Evolutionary conservation across 768 basidiomycete genomes (phyloP).

Genomic region (Floccularia luteovirens): DNA sequence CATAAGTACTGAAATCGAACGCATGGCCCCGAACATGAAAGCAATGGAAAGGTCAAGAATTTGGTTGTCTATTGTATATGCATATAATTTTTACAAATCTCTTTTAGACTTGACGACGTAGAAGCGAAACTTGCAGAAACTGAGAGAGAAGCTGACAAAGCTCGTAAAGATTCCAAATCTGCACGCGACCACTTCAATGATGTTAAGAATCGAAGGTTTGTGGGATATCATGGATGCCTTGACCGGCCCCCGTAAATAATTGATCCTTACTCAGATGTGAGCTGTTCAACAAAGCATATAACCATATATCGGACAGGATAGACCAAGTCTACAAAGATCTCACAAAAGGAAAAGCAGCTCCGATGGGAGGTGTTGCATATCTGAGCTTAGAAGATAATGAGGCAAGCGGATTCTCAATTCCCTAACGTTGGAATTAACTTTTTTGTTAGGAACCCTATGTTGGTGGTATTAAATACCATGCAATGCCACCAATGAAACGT

Average conservation of each 20-base stretch:
- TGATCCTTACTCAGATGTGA: slow-evolving; percentile 43
- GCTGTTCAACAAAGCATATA: slow-evolving; percentile 92
- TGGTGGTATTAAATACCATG: slow-evolving; percentile 90
- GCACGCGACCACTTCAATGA: slow-evolving; percentile 93
- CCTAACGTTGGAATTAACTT: too few species aligned
- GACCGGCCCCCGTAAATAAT: neutral
- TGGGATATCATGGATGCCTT: neutral
- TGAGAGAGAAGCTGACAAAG: slow-evolving; percentile 88
- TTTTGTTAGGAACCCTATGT: slow-evolving; percentile 22
- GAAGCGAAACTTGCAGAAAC: slow-evolving; percentile 81
- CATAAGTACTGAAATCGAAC: slow-evolving; percentile 75
- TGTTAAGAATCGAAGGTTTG: slow-evolving; percentile 73
- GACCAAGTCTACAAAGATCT: slow-evolving; percentile 97
- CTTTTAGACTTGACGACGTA: slow-evolving; percentile 67
- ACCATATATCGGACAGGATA: slow-evolving; percentile 91
- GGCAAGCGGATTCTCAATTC: too few species aligned
- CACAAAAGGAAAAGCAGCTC: slow-evolving; percentile 90
- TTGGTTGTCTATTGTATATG: neutral
- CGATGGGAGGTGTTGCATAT: slow-evolving; percentile 96
- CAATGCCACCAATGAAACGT: slow-evolving; percentile 99
- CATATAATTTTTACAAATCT: neutral
- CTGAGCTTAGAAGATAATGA: slow-evolving; percentile 94
- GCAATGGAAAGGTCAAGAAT: slow-evolving; percentile 75
- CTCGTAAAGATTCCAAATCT: slow-evolving; percentile 79
- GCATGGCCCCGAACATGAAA: slow-evolving; percentile 95